These are phyloP conservation scores for Taxawa tesnikishii DNA, from an alignment of 2,329 filamentous ascomycete genomes.

Conservation along the genomic window DNA sequence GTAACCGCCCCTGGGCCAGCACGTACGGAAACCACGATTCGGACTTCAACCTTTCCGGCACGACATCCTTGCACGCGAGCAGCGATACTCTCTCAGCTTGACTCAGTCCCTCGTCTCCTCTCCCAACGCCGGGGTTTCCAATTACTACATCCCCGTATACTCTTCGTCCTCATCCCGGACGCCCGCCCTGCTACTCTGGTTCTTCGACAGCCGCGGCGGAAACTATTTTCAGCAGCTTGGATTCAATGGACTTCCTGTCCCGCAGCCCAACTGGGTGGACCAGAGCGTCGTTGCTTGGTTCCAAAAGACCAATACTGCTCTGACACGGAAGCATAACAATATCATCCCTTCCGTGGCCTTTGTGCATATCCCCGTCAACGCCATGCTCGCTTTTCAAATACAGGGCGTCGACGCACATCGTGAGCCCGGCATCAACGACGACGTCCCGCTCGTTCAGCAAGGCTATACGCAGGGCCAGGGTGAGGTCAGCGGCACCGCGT, in stretches of 20 bases:
- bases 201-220: conserved; percentile 57
- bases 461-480: conserved; percentile 24
- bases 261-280: conserved; percentile 33
- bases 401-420: conserved; percentile 28
- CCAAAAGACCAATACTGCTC: conserved; percentile 15
- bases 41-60: conserved; percentile 43
- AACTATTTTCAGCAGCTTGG: conserved; percentile 31
- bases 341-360: conserved; percentile 40
- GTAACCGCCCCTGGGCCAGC: conserved; percentile 49
- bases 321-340: conserved; percentile 19
- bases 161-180: conserved; percentile 22
- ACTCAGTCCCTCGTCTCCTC: conserved; percentile 32
- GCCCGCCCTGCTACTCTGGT: conserved; percentile 49
- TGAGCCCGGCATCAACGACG: conserved; percentile 36
- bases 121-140: conserved; percentile 32
- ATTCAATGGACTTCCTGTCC: conserved; percentile 14
- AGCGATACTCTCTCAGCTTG: conserved; percentile 20
- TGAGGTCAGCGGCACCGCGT: conserved; percentile 17
- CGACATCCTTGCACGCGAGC: conserved; percentile 29
- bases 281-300: conserved; percentile 35
- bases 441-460: conserved; percentile 26
- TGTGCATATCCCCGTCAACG: conserved; percentile 40
- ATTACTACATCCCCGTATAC: conserved; percentile 44
- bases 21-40: conserved; percentile 64
- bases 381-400: conserved; percentile 28